These are phyloP conservation scores for Silene noctiflora DNA, from an alignment of 179 eudicot genomes.

Conservation along the genomic window DNA sequence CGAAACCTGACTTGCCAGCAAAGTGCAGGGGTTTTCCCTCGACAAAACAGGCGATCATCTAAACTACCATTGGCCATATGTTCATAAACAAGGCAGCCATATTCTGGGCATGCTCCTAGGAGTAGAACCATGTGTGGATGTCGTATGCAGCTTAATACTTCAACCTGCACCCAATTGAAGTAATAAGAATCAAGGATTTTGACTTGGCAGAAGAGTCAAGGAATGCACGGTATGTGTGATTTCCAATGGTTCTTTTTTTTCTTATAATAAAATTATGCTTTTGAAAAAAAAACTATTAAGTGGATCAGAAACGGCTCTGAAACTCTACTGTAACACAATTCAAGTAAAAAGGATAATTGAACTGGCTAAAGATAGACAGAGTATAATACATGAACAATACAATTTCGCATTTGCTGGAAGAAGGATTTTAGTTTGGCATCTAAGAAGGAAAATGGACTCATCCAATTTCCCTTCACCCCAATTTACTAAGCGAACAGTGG, in stretches of 20 bases:
- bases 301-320: background rate
- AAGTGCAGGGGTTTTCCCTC: slow-evolving; percentile 38
- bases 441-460: too few relatives aligned
- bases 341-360: too few relatives aligned
- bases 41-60: slow-evolving; percentile 35
- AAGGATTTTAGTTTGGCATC: too few relatives aligned
- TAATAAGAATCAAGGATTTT: slow-evolving; percentile 3
- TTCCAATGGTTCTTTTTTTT: background rate
- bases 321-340: too few relatives aligned
- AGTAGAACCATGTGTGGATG: slow-evolving; percentile 53
- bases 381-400: too few relatives aligned
- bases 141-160: slow-evolving; percentile 48
- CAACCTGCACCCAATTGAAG: slow-evolving; percentile 31
- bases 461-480: too few relatives aligned
- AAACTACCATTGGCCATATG: slow-evolving; percentile 47
- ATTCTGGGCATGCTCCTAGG: slow-evolving; percentile 52
- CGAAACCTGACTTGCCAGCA: slow-evolving; percentile 46
- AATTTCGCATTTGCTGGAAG: too few relatives aligned
- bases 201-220: background rate
- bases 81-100: slow-evolving; percentile 46
- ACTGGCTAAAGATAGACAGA: too few relatives aligned
- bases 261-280: background rate
- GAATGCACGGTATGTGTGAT: background rate
- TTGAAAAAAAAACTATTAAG: background rate
- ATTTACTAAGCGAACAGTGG: too few relatives aligned